Evolutionary conservation across 768 basidiomycete species (phyloP).

Genomic region (Mycena chlorophos): DNA sequence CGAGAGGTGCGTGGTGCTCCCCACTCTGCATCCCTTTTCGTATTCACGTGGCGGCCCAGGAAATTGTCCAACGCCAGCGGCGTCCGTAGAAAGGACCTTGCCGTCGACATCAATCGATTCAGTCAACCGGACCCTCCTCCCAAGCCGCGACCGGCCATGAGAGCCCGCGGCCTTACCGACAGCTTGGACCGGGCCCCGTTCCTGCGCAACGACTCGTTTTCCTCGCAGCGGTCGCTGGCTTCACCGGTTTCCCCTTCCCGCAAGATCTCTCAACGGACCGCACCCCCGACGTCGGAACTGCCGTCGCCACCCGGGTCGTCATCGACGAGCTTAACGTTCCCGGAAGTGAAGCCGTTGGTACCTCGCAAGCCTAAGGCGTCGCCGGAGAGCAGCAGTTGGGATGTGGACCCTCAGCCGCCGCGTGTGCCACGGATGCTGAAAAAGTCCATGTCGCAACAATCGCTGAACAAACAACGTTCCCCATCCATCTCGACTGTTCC

Average conservation of each 20-base stretch:
- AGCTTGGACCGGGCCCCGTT: conserved; percentile 35
- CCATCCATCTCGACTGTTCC: conserved; percentile 31
- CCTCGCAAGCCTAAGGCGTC: conserved; percentile 8
- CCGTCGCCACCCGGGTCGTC: conserved; percentile 43
- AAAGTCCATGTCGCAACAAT: conserved; percentile 60
- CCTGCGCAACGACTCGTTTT: conserved; percentile 24
- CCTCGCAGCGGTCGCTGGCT: conserved; percentile 19
- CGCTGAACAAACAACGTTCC: conserved; percentile 41
- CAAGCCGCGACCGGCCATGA: conserved; percentile 40
- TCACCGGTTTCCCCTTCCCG: conserved; percentile 18
- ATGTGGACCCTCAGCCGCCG: conserved; percentile 16
- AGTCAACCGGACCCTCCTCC: conserved; percentile 35
- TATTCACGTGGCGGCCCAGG: conserved; percentile 14
- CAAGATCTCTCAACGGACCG: conserved; percentile 40
- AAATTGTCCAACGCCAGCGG: conserved; percentile 13
- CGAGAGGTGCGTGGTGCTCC: conserved; percentile 18
- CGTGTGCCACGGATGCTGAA: conserved; percentile 39
- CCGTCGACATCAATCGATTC: conserved; percentile 30
- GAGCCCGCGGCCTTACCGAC: conserved; percentile 53
- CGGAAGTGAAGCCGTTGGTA: conserved; percentile 11
- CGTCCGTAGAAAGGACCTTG: conserved; percentile 20
- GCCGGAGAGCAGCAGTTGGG: conserved; percentile 19
- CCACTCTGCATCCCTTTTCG: neutral
- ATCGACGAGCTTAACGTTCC: conserved; percentile 46
- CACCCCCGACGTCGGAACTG: conserved; percentile 50